phyloP scores from a whole-genome alignment of 2,329 filamentous ascomycete species.

The Sporothrix euskadiensis region DNA sequence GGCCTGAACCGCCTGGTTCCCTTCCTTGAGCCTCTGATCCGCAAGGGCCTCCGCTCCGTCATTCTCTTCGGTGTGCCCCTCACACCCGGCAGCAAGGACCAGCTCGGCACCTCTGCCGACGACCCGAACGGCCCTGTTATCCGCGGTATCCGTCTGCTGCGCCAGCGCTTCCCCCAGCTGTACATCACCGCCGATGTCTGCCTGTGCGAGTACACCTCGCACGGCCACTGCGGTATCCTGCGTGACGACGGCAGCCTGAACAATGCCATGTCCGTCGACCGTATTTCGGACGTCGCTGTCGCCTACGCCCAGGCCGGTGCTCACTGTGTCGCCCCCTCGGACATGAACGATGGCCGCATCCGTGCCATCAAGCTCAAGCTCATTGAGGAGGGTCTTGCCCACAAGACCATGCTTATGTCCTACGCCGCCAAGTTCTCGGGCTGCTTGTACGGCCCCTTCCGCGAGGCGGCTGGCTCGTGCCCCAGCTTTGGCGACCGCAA shows the following conservation, averaged over 20 bases:
- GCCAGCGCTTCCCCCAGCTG: slow-evolving; percentile 81
- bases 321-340: slow-evolving; percentile 93
- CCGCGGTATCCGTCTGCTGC: slow-evolving; percentile 77
- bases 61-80: slow-evolving; percentile 95
- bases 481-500: slow-evolving; percentile 92
- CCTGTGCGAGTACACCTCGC: slow-evolving; percentile 96
- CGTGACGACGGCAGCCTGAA: slow-evolving; percentile 90
- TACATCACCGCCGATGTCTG: slow-evolving; percentile 94
- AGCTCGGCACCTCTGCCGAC: slow-evolving; percentile 86
- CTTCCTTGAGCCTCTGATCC: slow-evolving; percentile 81
- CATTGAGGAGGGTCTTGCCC: slow-evolving; percentile 90
- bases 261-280: slow-evolving; percentile 89
- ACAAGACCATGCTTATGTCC: slow-evolving; percentile 91
- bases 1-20: slow-evolving; percentile 83
- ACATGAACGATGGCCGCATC: slow-evolving; percentile 99
- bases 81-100: slow-evolving; percentile 78
- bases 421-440: slow-evolving; percentile 98
- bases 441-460: slow-evolving; percentile 94
- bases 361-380: slow-evolving; percentile 97
- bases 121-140: slow-evolving; percentile 93
- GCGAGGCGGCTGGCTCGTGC: slow-evolving; percentile 87
- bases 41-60: slow-evolving; percentile 87
- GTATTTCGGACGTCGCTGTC: slow-evolving; percentile 95
- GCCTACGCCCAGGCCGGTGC: slow-evolving; percentile 94
- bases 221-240: slow-evolving; percentile 95